phyloP scores from a whole-genome alignment of 208 protist species.

The Leptomonas pyrrhocoris region DNA sequence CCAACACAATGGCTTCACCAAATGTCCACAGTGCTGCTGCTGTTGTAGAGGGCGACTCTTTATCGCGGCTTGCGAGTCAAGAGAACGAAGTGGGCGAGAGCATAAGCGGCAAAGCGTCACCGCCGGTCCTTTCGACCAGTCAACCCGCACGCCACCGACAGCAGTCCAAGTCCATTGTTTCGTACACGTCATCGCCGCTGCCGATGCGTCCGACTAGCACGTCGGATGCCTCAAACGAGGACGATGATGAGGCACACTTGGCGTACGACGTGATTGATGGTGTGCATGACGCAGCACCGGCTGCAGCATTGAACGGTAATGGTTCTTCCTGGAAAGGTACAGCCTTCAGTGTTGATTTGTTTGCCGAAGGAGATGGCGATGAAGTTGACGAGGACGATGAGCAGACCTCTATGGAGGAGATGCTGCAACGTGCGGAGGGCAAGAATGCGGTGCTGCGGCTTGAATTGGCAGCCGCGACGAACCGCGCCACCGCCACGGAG shows the following conservation, averaged over 20 bases:
- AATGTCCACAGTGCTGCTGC: not conserved
- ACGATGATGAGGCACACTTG: conserved; percentile 19
- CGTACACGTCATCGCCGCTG: conserved; percentile 14
- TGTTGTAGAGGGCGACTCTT: not conserved
- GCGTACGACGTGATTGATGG: conserved; percentile 1
- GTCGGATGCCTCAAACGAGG: not conserved
- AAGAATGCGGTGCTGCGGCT: conserved; percentile 19
- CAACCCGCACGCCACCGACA: not conserved
- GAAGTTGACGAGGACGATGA: not conserved
- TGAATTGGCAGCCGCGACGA: conserved; percentile 13
- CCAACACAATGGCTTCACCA: too few species aligned
- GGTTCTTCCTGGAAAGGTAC: conserved; percentile 12
- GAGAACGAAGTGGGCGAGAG: not conserved
- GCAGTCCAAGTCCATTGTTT: not conserved
- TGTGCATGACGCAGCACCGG: not conserved
- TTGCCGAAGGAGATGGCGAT: conserved; percentile 1
- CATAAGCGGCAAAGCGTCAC: not conserved
- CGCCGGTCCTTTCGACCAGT: not conserved
- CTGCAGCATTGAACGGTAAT: too few species aligned
- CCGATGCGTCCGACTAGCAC: not conserved
- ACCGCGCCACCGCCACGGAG: conserved; percentile 23
- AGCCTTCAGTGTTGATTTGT: not conserved
- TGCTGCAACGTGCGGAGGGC: conserved; percentile 12
- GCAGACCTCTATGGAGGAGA: conserved; percentile 16
- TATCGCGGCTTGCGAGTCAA: not conserved